Evolutionary conservation across 1,284 basidiomycete species (phyloP).

Genomic region (Puccinia sorghi): DNA sequence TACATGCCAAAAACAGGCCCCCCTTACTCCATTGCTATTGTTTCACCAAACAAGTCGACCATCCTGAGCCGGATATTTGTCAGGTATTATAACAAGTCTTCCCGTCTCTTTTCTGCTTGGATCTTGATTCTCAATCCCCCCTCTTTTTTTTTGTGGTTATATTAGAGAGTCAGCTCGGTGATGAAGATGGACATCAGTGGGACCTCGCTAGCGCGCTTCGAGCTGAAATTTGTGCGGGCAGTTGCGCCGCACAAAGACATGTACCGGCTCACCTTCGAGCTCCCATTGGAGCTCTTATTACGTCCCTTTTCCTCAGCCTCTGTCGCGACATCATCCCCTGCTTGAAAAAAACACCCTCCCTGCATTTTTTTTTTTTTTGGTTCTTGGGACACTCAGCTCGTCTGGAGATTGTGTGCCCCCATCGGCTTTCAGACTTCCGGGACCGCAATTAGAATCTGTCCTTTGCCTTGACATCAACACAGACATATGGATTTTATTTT

Average conservation of each 20-base stretch:
- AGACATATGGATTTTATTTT: too few relatives aligned
- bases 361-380: too few relatives aligned
- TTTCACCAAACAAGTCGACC: slow-evolving; percentile 85
- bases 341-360: background rate
- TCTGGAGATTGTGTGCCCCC: too few relatives aligned
- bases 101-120: too few relatives aligned
- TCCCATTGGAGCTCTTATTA: slow-evolving; percentile 62
- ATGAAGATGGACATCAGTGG: slow-evolving; percentile 66
- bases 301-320: background rate
- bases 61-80: slow-evolving; percentile 73
- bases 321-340: background rate
- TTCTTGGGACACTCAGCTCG: too few relatives aligned
- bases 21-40: slow-evolving; percentile 95
- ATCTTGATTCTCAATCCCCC: background rate
- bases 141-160: background rate
- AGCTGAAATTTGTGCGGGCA: slow-evolving; percentile 77
- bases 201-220: slow-evolving; percentile 61
- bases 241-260: slow-evolving; percentile 98
- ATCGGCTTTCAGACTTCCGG: too few relatives aligned
- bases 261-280: slow-evolving; percentile 92
- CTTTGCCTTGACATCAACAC: too few relatives aligned
- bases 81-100: slow-evolving; percentile 63
- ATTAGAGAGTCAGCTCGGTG: slow-evolving; percentile 71
- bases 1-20: slow-evolving; percentile 61
- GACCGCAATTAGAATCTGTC: too few relatives aligned